Evolutionary conservation across 2,329 filamentous ascomycete species (phyloP).

Genomic region (Akanthomyces dipterigenus): DNA sequence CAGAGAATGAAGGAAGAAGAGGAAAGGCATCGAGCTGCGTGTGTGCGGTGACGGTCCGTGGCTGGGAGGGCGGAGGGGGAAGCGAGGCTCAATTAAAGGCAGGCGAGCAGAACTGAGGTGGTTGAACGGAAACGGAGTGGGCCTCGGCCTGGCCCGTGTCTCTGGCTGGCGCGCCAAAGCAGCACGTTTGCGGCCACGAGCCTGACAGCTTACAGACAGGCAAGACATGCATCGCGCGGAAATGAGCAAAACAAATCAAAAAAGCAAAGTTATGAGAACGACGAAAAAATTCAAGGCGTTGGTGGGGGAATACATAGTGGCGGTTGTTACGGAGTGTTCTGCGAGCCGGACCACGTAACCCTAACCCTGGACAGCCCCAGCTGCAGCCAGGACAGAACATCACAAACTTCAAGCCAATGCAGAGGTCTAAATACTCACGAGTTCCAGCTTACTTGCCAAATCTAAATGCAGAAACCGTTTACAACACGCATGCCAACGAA

Average conservation of each 20-base stretch:
- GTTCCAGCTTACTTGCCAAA: too few species aligned
- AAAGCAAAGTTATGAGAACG: too few species aligned
- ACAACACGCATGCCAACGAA: too few species aligned
- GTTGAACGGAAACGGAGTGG: slow-evolving; percentile 10
- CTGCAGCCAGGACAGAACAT: too few species aligned
- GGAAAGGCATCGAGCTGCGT: neutral
- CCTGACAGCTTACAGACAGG: neutral
- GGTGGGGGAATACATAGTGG: too few species aligned
- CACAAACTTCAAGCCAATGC: too few species aligned
- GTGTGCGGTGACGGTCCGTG: slow-evolving; percentile 4
- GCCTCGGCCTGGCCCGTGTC: slow-evolving; percentile 2
- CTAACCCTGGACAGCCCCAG: too few species aligned
- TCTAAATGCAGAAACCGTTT: too few species aligned
- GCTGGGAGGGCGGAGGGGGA: neutral
- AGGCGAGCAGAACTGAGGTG: slow-evolving; percentile 4
- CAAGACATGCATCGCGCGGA: neutral
- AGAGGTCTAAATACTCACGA: too few species aligned
- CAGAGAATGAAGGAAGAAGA: neutral
- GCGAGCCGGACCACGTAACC: too few species aligned
- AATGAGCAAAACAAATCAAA: neutral
- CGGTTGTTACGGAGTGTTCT: too few species aligned
- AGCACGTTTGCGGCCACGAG: neutral
- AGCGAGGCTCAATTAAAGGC: neutral
- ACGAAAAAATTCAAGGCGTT: too few species aligned
- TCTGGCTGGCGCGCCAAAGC: neutral